Evolutionary conservation across 1,284 basidiomycete genomes (phyloP), one percentile per base, ranked within the genome.

Genomic region (Spongispora temasekensis): DNA sequence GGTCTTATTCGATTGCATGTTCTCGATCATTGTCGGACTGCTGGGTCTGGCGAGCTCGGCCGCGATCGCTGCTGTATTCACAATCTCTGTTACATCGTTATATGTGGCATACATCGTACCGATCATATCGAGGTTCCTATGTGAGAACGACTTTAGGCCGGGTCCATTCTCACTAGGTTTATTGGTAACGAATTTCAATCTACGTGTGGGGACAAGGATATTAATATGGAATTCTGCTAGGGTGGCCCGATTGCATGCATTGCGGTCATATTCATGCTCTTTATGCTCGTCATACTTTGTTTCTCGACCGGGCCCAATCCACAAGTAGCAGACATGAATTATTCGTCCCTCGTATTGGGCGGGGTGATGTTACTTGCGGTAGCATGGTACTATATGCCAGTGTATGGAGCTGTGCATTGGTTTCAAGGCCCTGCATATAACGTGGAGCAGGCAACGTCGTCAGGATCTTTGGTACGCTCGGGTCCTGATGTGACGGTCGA

Each of bases 1-100:
- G 0, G 74, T 75, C 15, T 71, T 69, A 71, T 72, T 75, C 32
- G 61, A 63, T 19, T 66, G 60, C 7, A 30, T 58, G 3, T 37
- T 68, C 15, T 65, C 73, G 2, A 54, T 70, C 15, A 52, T 74
- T 2, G 56, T 76, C 1, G 73, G 74, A 30, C 9, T 40, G 37
- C 37, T 40, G 19, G n/a, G 19, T 10, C 21, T 40, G 21, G 21
- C 21, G 37, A n/a, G 37, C 21, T 40, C 37, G 19, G 37, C 37
- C 19, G 37, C 9, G 37, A 40, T 40, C 19, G 19, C 2, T 6
- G n/a, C 37, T 12, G n/a, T 40, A n/a, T 40, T 40, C 21, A 40
- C 21, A n/a, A 40, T 40, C 37, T 17, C 37, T 8, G n/a, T 40
- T 17, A 40, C 37, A n/a, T 17, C 37, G 37, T 40, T 40, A n/a